Conservation (phyloP, 2,329 filamentous ascomycete species). For the Leptographium galeiforme region DNA sequence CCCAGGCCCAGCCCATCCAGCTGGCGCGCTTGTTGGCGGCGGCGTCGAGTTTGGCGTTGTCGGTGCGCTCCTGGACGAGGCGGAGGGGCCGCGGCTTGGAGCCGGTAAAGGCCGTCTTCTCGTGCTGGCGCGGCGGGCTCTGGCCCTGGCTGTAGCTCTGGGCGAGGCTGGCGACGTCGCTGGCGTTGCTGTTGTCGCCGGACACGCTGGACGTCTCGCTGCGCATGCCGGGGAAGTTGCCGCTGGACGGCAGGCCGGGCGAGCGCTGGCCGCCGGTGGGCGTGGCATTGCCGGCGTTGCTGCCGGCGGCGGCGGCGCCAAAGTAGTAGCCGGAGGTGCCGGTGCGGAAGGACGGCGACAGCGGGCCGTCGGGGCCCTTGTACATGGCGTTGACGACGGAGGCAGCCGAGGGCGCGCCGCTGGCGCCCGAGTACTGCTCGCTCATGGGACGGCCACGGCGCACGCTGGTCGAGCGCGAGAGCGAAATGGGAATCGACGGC, state of each 20-base stretch:
- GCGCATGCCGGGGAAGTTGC: slow-evolving; percentile 61
- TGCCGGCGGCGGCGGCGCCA: slow-evolving; percentile 7
- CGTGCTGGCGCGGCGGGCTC: slow-evolving; percentile 40
- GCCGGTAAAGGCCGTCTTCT: slow-evolving; percentile 45
- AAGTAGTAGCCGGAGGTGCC: slow-evolving; percentile 50
- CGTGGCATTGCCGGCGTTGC: slow-evolving; percentile 28
- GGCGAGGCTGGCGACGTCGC: slow-evolving; percentile 33
- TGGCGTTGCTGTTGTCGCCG: slow-evolving; percentile 36
- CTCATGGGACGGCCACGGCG: slow-evolving; percentile 44
- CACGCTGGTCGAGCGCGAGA: slow-evolving; percentile 39
- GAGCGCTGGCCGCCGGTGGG: slow-evolving; percentile 26
- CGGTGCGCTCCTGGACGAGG: slow-evolving; percentile 67
- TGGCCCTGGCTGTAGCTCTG: slow-evolving; percentile 18
- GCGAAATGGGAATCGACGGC: slow-evolving; percentile 59
- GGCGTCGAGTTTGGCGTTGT: slow-evolving; percentile 28
- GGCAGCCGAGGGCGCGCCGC: slow-evolving; percentile 30
- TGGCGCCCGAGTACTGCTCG: slow-evolving; percentile 41
- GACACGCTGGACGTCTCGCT: slow-evolving; percentile 52
- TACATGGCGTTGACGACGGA: slow-evolving; percentile 84
- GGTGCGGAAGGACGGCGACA: slow-evolving; percentile 39
- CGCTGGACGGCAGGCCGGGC: slow-evolving; percentile 25
- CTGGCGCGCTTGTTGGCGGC: slow-evolving; percentile 45
- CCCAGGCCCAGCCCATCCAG: slow-evolving; percentile 48
- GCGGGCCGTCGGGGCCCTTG: slow-evolving; percentile 51
- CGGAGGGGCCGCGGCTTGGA: slow-evolving; percentile 75